Conservation (phyloP, 2,329 filamentous ascomycete genomes). For the Aotearoamyces nothofagi region DNA sequence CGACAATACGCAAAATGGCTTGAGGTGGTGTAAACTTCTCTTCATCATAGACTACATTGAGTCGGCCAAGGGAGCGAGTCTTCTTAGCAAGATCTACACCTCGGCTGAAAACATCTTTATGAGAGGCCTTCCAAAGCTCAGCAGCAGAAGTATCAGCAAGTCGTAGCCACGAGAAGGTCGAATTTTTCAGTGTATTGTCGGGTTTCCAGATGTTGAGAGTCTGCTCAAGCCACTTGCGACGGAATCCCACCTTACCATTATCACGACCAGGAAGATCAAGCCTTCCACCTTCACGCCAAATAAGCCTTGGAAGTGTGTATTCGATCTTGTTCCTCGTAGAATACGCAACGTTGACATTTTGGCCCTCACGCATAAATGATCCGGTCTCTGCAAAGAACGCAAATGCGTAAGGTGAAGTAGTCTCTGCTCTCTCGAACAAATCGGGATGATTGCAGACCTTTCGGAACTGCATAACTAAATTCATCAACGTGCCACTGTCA, state of each 20-base stretch:
- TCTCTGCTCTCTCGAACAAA: constrained; percentile 88
- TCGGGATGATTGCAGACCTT: constrained; percentile 99
- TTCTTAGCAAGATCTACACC: constrained; percentile 43
- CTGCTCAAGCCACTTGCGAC: constrained; percentile 58
- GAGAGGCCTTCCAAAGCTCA: constrained; percentile 58
- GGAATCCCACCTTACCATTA: constrained; percentile 67
- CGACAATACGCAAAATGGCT: constrained; percentile 67
- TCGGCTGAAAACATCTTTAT: constrained; percentile 57
- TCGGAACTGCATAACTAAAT: constrained; percentile 98
- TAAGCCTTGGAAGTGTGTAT: constrained; percentile 63
- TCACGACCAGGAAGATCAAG: constrained; percentile 57
- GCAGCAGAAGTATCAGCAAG: constrained; percentile 65
- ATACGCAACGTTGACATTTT: constrained; percentile 66
- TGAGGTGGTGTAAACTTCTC: constrained; percentile 54
- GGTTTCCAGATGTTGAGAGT: constrained; percentile 86
- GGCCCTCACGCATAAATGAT: constrained; percentile 83
- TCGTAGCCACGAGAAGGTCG: constrained; percentile 77
- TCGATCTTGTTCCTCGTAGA: constrained; percentile 78
- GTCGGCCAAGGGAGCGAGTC: constrained; percentile 43
- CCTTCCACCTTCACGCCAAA: constrained; percentile 72
- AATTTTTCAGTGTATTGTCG: constrained; percentile 53
- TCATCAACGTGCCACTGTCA: constrained; percentile 94
- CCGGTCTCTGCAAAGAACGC: constrained; percentile 89
- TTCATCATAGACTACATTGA: constrained; percentile 57
- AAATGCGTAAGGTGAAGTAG: constrained; percentile 69